Conservation (phyloP, 2,329 filamentous ascomycete genomes). For the Dryadomyces quercivorus region DNA sequence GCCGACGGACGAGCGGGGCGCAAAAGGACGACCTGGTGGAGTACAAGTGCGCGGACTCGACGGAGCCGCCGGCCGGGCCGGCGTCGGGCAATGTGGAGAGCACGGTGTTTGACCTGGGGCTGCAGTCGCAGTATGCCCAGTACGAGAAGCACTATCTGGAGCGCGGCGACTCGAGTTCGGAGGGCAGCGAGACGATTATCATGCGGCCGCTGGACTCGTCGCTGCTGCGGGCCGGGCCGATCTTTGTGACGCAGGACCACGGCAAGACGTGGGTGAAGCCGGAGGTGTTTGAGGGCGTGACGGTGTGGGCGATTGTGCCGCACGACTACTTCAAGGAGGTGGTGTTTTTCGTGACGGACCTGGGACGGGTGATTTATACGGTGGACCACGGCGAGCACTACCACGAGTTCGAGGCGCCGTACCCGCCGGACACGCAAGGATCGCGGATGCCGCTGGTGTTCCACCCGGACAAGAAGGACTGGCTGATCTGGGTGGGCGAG, state of each 20-base stretch:
- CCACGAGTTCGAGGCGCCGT: slow-evolving; percentile 59
- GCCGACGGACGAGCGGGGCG: slow-evolving; percentile 45
- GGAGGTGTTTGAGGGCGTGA: slow-evolving; percentile 53
- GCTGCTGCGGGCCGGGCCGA: slow-evolving; percentile 42
- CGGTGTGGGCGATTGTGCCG: slow-evolving; percentile 59
- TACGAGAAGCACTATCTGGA: slow-evolving; percentile 66
- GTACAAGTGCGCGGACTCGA: slow-evolving; percentile 55
- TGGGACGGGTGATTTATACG: slow-evolving; percentile 62
- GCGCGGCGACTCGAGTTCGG: slow-evolving; percentile 49
- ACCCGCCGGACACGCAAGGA: slow-evolving; percentile 27
- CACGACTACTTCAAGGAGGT: slow-evolving; percentile 74
- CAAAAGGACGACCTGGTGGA: slow-evolving; percentile 65
- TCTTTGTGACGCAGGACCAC: slow-evolving; percentile 72
- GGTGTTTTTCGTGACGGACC: slow-evolving; percentile 71
- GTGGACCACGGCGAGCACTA: slow-evolving; percentile 65
- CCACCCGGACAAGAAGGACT: slow-evolving; percentile 75
- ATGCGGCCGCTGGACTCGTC: slow-evolving; percentile 31
- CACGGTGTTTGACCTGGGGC: slow-evolving; percentile 38
- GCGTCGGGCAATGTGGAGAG: slow-evolving; percentile 55
- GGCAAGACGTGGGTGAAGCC: slow-evolving; percentile 69
- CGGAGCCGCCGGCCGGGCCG: slow-evolving; percentile 33
- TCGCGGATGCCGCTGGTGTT: slow-evolving; percentile 50
- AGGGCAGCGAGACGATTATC: slow-evolving; percentile 58
- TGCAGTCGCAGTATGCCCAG: slow-evolving; percentile 42
- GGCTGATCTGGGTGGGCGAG: slow-evolving; percentile 81